These are phyloP conservation scores for Gastrolobium bilobum DNA, from an alignment of 306 rosid genomes.

Conservation along the genomic window DNA sequence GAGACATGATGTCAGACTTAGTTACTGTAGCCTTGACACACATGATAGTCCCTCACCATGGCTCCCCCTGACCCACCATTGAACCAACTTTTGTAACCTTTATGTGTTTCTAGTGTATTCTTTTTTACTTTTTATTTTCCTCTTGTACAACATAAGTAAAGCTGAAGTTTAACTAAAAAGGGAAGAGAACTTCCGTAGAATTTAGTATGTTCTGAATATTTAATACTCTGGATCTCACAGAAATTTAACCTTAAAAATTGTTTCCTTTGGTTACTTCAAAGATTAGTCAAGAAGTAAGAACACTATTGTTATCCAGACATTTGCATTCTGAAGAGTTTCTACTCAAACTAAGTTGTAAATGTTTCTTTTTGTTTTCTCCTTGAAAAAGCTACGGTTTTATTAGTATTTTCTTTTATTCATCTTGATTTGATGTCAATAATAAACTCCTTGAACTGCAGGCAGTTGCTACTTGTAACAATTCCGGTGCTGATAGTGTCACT, in stretches of 20 bases:
- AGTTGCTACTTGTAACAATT: slow-evolving; percentile 69
- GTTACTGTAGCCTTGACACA: no score
- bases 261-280: slow-evolving; percentile 20
- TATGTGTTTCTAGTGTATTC: neutral
- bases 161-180: slow-evolving; percentile 10
- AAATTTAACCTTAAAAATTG: slow-evolving; percentile 32
- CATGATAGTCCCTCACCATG: no score
- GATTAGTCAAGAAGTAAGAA: slow-evolving; percentile 2
- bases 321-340: slow-evolving; percentile 5
- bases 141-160: slow-evolving; percentile 2
- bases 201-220: neutral
- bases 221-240: neutral
- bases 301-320: neutral
- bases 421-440: slow-evolving; percentile 29
- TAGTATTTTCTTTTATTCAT: neutral
- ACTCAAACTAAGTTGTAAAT: neutral
- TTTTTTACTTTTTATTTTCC: neutral
- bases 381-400: neutral
- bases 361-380: neutral
- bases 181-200: neutral
- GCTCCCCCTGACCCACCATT: no score
- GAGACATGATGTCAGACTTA: no score
- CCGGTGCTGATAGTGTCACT: slow-evolving; percentile 76
- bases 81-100: neutral
- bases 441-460: slow-evolving; percentile 58